Evolutionary conservation across 1,284 basidiomycete genomes (phyloP), one percentile per base, ranked within the genome.

Genomic region (Cryptococcus sp.): DNA sequence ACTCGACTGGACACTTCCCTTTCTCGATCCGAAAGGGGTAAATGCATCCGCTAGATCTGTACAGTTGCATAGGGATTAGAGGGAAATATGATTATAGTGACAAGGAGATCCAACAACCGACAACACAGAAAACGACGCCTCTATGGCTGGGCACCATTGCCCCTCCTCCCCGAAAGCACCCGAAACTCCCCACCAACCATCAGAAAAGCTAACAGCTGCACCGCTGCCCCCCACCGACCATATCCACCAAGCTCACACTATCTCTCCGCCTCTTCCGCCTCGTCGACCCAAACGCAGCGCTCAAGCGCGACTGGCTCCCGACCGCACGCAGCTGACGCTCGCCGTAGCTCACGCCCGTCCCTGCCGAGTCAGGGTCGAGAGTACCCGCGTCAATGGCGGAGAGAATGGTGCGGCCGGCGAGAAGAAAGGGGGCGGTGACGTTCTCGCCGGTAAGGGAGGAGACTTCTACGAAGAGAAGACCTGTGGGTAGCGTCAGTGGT

Each of bases 321-420:
- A 93, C 89, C 68, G 91, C 83, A 54, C 91, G 84, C 43, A 96
- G 79, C 13, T 91, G 88, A 53, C 95, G 83, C 76, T 98, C 95
- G 12, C 95, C 96, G 71, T 97, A 98, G 68, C 89, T 92, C 39
- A 98, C 91, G 37, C 95, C 95, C 55, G 89, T 91, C 0, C 91
- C 93, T 15, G 89, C 84, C 69, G 88, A 88, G 77, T 97, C 93
- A 23, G 95, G 95, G 76, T 98, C 92, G 42, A 98, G 81, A 16
- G 82, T 81, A 15, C 95, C 95, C 11, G 88, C 87, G 75, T 98
- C 94, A 69, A 98, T 94, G 4, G 90, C 85, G n/a, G 93, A 82
- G 28, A 98, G 80, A 63, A 98, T 93, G 1, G 90, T 87, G 40
- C 92, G 85, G 20, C 93, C 89, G 15, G 91, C 87, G 28, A 98